phyloP scores from a whole-genome alignment of 2,329 filamentous ascomycete species.

The Tolypocladium inflatum region DNA sequence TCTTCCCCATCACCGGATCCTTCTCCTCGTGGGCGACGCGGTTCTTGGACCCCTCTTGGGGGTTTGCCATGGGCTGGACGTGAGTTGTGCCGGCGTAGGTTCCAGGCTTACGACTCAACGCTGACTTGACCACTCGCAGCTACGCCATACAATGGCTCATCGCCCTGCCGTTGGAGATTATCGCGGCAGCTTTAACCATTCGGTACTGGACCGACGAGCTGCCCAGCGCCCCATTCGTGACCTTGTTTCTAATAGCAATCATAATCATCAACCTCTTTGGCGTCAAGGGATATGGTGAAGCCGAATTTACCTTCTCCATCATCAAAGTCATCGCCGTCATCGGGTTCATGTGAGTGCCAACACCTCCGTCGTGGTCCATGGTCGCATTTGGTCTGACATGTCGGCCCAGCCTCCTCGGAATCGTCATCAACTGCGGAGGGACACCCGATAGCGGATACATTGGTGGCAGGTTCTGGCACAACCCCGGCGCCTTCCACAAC shows the following conservation, averaged over 20 bases:
- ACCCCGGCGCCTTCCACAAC: slow-evolving; percentile 77
- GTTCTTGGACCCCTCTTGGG: slow-evolving; percentile 89
- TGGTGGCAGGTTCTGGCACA: slow-evolving; percentile 65
- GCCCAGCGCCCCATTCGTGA: slow-evolving; percentile 67
- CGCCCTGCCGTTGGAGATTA: slow-evolving; percentile 74
- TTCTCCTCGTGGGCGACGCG: slow-evolving; percentile 88
- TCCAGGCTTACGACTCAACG: neutral
- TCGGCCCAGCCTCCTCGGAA: slow-evolving; percentile 61
- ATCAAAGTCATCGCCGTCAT: slow-evolving; percentile 81
- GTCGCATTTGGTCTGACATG: neutral
- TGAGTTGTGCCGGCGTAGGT: slow-evolving; percentile 28
- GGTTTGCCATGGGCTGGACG: slow-evolving; percentile 94
- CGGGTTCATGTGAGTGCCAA: slow-evolving; percentile 64
- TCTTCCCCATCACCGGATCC: slow-evolving; percentile 84
- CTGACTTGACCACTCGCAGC: slow-evolving; percentile 26
- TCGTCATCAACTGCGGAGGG: slow-evolving; percentile 78
- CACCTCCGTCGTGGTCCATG: neutral
- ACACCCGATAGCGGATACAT: slow-evolving; percentile 67
- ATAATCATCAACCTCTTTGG: slow-evolving; percentile 80
- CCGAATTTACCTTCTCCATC: slow-evolving; percentile 78
- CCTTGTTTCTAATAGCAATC: slow-evolving; percentile 72
- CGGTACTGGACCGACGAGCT: slow-evolving; percentile 64
- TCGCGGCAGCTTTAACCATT: slow-evolving; percentile 77
- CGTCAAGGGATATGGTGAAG: slow-evolving; percentile 81
- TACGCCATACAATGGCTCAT: slow-evolving; percentile 85